Base-by-base conservation (phyloP, 2,329 filamentous ascomycete genomes). In the Diaporthe humulicola region DNA sequence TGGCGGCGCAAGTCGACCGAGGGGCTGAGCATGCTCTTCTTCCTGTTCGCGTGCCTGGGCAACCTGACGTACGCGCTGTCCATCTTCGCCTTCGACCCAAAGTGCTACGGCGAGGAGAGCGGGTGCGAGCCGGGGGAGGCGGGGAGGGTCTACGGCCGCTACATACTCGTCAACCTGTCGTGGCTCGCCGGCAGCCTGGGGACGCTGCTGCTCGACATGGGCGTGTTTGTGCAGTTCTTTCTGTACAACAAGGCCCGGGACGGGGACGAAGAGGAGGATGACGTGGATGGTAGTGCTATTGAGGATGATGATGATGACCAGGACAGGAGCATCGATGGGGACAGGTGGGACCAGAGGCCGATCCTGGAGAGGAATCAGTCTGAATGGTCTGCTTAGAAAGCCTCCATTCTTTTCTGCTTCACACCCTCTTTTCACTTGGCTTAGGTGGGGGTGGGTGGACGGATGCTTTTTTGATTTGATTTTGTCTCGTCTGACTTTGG, bases 1-100 rank as follows among this genome's bases (percentile, higher is more conserved):
- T 98, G 95, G 86, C 91, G 94, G 28, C 93, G 97, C 77, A 98
- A 98, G 86, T 96, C 93, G 57, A 98, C 96, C 1, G 96, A 98
- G 73, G 97, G 97, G 4, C 93, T 99, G 28, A 96, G 94, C 77
- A 92, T 98, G 85, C 89, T 98, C 15, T 99, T 98, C 85, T 98
- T 98, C 86, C 87, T 98, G 30, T 98, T 99, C 82, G 97, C 97
- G 6, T 98, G 96, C 81, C 91, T 98, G 8, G 97, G 97, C 2
- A 99, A 99, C 82, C 84, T 98, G 77, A 98, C 96, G 0, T 98
- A 97, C 80, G 96, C 98, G 25, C 86, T 98, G 50, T 96, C 93
- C 50, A 98, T 99, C 78, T 89, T 98, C 77, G 96, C 95, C 1
- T 98, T 95, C 81, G 94, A 96, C 75, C 95, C 96, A 0, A 86